Base-by-base conservation (phyloP, 2,329 filamentous ascomycete genomes). In the Fusarium pseudonygamai region DNA sequence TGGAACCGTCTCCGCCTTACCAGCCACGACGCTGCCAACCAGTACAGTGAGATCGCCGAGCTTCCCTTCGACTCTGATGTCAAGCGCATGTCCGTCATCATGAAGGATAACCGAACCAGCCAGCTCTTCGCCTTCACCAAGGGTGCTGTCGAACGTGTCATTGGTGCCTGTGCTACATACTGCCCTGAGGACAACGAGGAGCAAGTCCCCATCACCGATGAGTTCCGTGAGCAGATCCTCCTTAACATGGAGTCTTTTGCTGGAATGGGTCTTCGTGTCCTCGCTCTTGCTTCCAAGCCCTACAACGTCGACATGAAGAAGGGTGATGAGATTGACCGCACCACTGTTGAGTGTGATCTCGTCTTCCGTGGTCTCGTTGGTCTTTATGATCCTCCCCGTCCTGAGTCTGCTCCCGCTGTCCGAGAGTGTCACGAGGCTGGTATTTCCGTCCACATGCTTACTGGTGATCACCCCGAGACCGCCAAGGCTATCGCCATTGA, bases 31-130 rank as follows among this genome's bases (percentile, higher is more conserved):
- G 82, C 87, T 2, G 81, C 82, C 18, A 82, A 86, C 2, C 80
- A 84, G 45, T 91, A 87, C 87, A 83, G 82, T 46, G 85, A 91
- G 72, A 81, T 92, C 49, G 87, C 89, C 3, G 92, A 93, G 78
- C 90, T 92, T 58, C 91, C 91, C 0, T 93, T 93, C 77, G 91
- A 93, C 76, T 93, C 90, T 2, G 89, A 90, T 69, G 88, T 93
- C 73, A 93, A 93, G 84, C 90, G 90, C 69, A 93, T 93, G 92
- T 92, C 91, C 1, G 91, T 93, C 46, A 87, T 93, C 61, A 91
- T 91, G 80, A 80, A 82, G 67, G 75, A 85, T 59, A 84, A 81
- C 71, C 79, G 84, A 43, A 76, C 72, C 8, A 75, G 53, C 20
- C 60, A 80, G 32, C 75, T 77, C 16, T 78, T 69, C 32, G 81